phyloP scores from a whole-genome alignment of 179 eudicot genomes.

The Spergularia azorica region DNA sequence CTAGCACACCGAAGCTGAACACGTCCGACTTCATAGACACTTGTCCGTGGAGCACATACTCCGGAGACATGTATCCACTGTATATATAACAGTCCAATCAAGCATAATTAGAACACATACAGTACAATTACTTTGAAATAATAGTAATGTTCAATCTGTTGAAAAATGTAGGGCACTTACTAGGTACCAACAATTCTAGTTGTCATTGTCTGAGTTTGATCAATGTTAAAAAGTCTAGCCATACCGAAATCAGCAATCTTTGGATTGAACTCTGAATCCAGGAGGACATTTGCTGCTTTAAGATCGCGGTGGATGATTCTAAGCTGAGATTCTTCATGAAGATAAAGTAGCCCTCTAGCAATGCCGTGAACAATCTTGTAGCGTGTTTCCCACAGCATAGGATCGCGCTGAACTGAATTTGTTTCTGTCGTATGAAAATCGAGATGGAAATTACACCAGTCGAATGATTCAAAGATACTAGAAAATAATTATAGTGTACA shows the following conservation, averaged over 20 bases:
- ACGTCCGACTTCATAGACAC: conserved; percentile 48
- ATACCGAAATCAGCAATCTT: conserved; percentile 50
- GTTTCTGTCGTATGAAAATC: background rate
- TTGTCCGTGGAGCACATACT: conserved; percentile 30
- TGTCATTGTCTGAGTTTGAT: conserved; percentile 40
- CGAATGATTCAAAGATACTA: background rate
- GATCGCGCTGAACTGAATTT: conserved; percentile 20
- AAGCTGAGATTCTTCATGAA: conserved; percentile 46
- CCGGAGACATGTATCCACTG: conserved; percentile 40
- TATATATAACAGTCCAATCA: conserved; percentile 2
- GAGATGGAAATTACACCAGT: background rate
- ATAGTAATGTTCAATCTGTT: no score
- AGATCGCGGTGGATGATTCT: conserved; percentile 43
- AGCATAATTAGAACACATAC: background rate
- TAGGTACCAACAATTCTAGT: conserved; percentile 43
- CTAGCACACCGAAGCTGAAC: conserved; percentile 47
- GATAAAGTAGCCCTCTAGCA: conserved; percentile 41
- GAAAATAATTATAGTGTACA: background rate
- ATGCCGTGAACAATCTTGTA: conserved; percentile 34
- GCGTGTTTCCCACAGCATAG: conserved; percentile 39
- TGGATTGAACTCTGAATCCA: conserved; percentile 36
- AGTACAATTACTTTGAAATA: background rate
- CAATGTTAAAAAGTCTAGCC: conserved; percentile 37
- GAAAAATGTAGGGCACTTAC: conserved; percentile 26
- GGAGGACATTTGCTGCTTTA: conserved; percentile 42